Evolutionary conservation across 805 yeast genomes (phyloP).

Genomic region (Yueomyces sp.): DNA sequence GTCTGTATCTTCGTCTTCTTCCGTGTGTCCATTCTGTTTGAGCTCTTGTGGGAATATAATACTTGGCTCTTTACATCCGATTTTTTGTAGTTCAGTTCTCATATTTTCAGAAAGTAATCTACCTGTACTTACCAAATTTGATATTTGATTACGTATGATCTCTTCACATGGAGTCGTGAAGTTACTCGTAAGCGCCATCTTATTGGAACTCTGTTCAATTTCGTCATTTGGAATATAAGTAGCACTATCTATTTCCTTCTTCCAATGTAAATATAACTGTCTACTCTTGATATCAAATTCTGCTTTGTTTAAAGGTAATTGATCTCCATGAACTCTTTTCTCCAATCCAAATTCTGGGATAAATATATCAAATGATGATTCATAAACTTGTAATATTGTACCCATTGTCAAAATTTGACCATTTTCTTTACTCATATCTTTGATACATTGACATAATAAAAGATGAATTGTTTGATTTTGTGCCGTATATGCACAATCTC

Average conservation of each 20-base stretch:
- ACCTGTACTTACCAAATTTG: constrained; percentile 13
- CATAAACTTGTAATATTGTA: constrained; percentile 82
- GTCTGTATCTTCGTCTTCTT: constrained; percentile 29
- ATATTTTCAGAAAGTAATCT: constrained; percentile 29
- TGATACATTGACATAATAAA: constrained; percentile 68
- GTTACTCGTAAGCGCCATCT: constrained; percentile 67
- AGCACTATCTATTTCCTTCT: constrained; percentile 82
- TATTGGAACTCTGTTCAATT: constrained; percentile 58
- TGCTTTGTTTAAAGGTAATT: constrained; percentile 81
- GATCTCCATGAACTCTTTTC: constrained; percentile 95
- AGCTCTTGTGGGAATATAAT: constrained; percentile 19
- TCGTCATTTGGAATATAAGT: constrained; percentile 88
- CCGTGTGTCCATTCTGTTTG: background rate
- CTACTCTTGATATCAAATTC: constrained; percentile 67
- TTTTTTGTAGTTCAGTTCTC: constrained; percentile 32
- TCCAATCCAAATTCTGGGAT: constrained; percentile 91
- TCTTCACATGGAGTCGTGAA: constrained; percentile 57
- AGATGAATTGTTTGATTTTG: constrained; percentile 93
- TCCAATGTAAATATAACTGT: constrained; percentile 80
- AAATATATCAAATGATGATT: constrained; percentile 87
- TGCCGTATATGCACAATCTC: constrained; percentile 85
- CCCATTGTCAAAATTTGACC: constrained; percentile 82
- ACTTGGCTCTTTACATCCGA: constrained; percentile 40
- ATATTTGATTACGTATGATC: constrained; percentile 43
- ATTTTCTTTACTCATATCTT: constrained; percentile 52